Base-by-base conservation (phyloP, 495 filamentous ascomycete species). In the Tuber umbilicatum region DNA sequence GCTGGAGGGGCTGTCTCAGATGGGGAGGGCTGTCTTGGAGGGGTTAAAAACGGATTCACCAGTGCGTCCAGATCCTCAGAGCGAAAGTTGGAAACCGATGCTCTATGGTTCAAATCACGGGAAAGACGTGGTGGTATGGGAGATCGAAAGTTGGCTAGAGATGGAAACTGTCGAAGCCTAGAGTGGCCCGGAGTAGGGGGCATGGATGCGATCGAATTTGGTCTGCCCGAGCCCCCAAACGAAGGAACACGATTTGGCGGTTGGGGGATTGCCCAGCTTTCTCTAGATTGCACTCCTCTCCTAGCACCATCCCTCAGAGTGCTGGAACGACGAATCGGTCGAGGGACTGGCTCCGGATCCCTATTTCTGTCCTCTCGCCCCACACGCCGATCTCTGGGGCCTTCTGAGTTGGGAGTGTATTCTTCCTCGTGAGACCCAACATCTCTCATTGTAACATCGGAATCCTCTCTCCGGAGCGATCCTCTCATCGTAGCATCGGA, bases 41-140 rank as follows among this genome's bases (percentile, higher is more conserved):
- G 77, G 6, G 77, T 78, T 17, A 76, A 64, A 43, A 79, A 79
- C 19, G 77, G 77, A 35, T 79, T 72, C 45, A 69, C 50, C 31
- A 39, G 70, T 27, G 45, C 12, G 31, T 69, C 43, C 39, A 67
- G 71, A 39, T 75, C 60, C 35, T 74, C 72, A 14, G 72, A 75
- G 55, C 71, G 69, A 68, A 79, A 79, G 69, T 79, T 79, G 42
- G 77, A 70, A 67, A 79, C 77, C 39, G 77, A 79, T n/a, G 72
- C 75, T 68, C 78, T 76, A 43, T 72, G 42, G 38, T 71, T 78
- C 76, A 79, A 47, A 6, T 70, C 72, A 37, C 71, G 60, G 72
- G 75, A 17, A 45, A 70, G 23, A 21, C 71, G 77, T 37, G 31
- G 23, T 14, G n/a, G 43, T 38, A 76, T 31, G 21, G 77, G 74